phyloP scores from a whole-genome alignment of 1,284 basidiomycete species.

The Peniophora sp. region DNA sequence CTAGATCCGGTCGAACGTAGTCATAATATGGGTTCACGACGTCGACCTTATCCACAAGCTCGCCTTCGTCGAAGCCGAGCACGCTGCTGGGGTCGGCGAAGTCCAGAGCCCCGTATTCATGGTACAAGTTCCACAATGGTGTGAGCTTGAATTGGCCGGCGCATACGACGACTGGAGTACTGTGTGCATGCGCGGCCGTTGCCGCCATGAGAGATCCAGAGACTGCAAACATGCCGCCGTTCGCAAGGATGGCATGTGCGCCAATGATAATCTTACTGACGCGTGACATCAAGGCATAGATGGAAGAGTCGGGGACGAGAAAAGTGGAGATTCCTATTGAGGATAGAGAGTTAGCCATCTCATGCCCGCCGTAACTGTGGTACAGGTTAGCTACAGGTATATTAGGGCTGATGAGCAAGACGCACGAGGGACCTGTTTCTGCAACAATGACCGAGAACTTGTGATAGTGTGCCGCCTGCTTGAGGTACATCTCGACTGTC shows the following conservation, averaged over 20 bases:
- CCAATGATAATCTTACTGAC: conserved; percentile 95
- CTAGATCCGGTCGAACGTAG: conserved; percentile 86
- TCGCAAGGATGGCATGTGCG: conserved; percentile 90
- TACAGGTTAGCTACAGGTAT: conserved; percentile 3
- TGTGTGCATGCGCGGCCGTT: conserved; percentile 86
- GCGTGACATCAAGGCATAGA: conserved; percentile 94
- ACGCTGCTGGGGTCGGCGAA: conserved; percentile 83
- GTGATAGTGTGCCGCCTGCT: conserved; percentile 81
- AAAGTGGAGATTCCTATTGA: conserved; percentile 83
- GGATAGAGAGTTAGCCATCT: conserved; percentile 78
- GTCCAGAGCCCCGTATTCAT: conserved; percentile 82
- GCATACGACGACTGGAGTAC: conserved; percentile 90
- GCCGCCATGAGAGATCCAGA: conserved; percentile 81
- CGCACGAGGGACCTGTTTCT: conserved; percentile 87
- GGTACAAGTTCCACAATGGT: conserved; percentile 88
- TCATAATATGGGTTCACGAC: conserved; percentile 92
- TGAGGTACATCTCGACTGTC: conserved; percentile 93
- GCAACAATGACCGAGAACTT: conserved; percentile 97
- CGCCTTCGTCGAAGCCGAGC: conserved; percentile 73
- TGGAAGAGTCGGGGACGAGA: conserved; percentile 91
- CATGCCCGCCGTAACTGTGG: conserved; percentile 76
- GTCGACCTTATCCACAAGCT: conserved; percentile 77
- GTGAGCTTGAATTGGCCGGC: conserved; percentile 96
- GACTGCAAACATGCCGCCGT: conserved; percentile 90
- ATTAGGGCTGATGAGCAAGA: conserved; percentile 9